Percentiles rank a stretch among this genome's conserved stretches.
Conservation (phyloP, 2,329 filamentous ascomycete species). For the Dryadomyces sulphureus region DNA sequence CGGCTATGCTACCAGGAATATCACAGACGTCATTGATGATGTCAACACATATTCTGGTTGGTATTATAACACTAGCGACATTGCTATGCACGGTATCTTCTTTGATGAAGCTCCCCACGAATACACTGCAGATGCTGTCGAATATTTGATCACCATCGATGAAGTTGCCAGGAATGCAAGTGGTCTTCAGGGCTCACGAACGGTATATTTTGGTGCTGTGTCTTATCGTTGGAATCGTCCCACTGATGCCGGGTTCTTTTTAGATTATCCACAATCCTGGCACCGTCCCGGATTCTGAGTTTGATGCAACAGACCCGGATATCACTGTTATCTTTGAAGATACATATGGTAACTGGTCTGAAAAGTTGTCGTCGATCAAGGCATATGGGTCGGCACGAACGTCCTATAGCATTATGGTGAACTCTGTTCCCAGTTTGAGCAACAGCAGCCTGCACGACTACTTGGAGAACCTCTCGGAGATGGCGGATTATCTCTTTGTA, state of each 20-base stretch:
- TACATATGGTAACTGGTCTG: neutral
- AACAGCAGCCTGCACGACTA: neutral
- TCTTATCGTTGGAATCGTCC: neutral
- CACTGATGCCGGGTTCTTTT: neutral
- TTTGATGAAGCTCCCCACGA: constrained; percentile 5
- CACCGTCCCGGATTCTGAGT: constrained; percentile 1
- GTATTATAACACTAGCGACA: neutral
- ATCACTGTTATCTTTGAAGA: constrained; percentile 4
- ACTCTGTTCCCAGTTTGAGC: neutral
- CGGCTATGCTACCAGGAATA: constrained; percentile 3
- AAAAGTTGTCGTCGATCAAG: neutral
- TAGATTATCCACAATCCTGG: constrained; percentile 6
- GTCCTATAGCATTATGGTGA: constrained; percentile 3
- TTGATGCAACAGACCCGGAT: neutral
- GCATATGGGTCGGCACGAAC: neutral
- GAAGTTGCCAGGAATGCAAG: neutral
- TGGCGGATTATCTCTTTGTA: constrained; percentile 1
- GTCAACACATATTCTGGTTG: constrained; percentile 3
- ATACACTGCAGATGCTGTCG: constrained; percentile 1
- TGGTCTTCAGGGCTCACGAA: neutral
- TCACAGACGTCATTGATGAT: constrained; percentile 2
- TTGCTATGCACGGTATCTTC: constrained; percentile 6
- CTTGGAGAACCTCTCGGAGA: neutral
- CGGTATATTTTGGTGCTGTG: neutral
- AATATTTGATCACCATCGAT: neutral